A percentile compares a stretch with the other conserved stretches of the same genome.
phyloP scores from a whole-genome alignment of 2,329 filamentous ascomycete genomes.

The Penicillium hordei region DNA sequence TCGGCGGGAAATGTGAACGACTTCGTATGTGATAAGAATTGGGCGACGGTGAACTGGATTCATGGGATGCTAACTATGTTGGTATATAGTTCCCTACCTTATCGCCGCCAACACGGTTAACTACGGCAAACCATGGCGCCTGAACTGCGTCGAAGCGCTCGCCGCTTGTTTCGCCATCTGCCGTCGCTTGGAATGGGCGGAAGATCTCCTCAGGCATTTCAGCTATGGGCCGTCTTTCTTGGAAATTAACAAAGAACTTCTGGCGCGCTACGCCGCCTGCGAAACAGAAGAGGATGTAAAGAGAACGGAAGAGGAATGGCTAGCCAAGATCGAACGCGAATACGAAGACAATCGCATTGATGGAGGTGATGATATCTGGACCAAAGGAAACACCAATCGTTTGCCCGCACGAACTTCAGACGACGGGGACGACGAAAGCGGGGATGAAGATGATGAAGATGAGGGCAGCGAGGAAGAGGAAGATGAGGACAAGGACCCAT shows the following conservation, averaged over 20 bases:
- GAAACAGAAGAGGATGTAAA: slow-evolving; percentile 79
- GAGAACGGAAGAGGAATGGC: slow-evolving; percentile 80
- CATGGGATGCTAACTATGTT: neutral
- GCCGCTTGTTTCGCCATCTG: slow-evolving; percentile 93
- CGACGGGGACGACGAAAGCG: slow-evolving; percentile 50
- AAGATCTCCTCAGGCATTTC: slow-evolving; percentile 78
- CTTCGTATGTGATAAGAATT: slow-evolving; percentile 50
- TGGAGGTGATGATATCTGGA: slow-evolving; percentile 72
- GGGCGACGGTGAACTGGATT: neutral
- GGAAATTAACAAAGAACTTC: slow-evolving; percentile 79
- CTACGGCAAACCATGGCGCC: slow-evolving; percentile 89
- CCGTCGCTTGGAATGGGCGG: slow-evolving; percentile 86
- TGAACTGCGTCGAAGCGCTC: slow-evolving; percentile 95
- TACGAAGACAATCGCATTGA: slow-evolving; percentile 75
- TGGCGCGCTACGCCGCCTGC: slow-evolving; percentile 84
- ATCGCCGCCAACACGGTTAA: slow-evolving; percentile 97
- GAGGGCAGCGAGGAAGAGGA: slow-evolving; percentile 46
- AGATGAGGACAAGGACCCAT: slow-evolving; percentile 62
- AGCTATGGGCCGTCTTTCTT: slow-evolving; percentile 86
- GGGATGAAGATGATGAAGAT: slow-evolving; percentile 48
- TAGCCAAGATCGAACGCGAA: slow-evolving; percentile 84
- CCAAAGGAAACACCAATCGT: slow-evolving; percentile 83
- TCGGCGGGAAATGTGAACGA: slow-evolving; percentile 90
- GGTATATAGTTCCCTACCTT: slow-evolving; percentile 71
- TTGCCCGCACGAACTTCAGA: slow-evolving; percentile 54